Evolutionary conservation across 2,329 filamentous ascomycete genomes (phyloP), one percentile per base, ranked within the genome.

Genomic region (Claviceps citrina): DNA sequence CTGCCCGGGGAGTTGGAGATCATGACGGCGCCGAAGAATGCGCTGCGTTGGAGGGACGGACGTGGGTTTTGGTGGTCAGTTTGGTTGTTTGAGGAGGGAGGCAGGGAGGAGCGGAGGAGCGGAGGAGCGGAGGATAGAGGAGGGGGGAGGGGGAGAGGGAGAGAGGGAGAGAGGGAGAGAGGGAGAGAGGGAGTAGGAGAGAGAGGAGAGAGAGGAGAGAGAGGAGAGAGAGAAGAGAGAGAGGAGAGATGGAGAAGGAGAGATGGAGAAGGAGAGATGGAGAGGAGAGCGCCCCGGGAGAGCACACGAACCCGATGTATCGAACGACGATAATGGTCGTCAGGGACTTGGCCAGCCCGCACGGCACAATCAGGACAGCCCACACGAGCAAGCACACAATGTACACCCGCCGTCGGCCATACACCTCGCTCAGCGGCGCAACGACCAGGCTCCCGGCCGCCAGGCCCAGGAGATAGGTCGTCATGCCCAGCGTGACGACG

Each of bases 1-100:
- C 79, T 84, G 2, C 86, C 87, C 0, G 86, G 84, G 1, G 81
- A 76, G 54, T 93, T 93, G 10, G 78, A 76, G 20, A 94, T 78
- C 74, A 93, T 81, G 31, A 81, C 84, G 5, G 83, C 73, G 3
- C 84, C 54, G 39, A 60, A 84, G 41, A 85, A 42, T 18, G 55
- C 55, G 24, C 53, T 53, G 15, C 10, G 9, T 18, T 33, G 16
- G 22, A 24, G n/a, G n/a, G n/a, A n/a, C n/a, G n/a, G n/a, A n/a
- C n/a, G n/a, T n/a, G n/a, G n/a, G n/a, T n/a, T n/a, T n/a, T n/a
- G n/a, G n/a, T n/a, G n/a, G n/a, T n/a, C n/a, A n/a, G n/a, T n/a
- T n/a, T n/a, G n/a, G n/a, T n/a, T n/a, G n/a, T n/a, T n/a, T n/a
- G n/a, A n/a, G n/a, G n/a, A n/a, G n/a, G n/a, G n/a, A n/a, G n/a